Base-by-base conservation (phyloP, 768 basidiomycete species). In the Termitomyces sp. region DNA sequence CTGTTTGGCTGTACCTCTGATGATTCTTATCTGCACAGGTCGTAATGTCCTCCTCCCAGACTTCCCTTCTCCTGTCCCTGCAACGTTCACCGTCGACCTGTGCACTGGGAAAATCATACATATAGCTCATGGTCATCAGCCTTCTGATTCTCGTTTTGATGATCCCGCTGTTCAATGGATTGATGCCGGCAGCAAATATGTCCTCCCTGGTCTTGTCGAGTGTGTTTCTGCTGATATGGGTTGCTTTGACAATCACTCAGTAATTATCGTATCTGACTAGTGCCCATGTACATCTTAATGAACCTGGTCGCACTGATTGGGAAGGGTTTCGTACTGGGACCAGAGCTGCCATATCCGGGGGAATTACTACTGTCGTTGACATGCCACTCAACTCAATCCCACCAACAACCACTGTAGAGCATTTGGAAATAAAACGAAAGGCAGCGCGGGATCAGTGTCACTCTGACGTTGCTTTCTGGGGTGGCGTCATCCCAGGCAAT, bases 341-440 rank as follows among this genome's bases (percentile, higher is more conserved):
- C 1, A 75, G 78, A 55, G 96, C 96, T 20, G 96, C 96, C 1
- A 84, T 86, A 2, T 89, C 93, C 1, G 96, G 96, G 22, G 97
- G 96, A 7, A 85, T 98, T n/a, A 98, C 95, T 8, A 92, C 93
- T 6, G 76, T 98, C 22, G 87, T 98, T 33, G 97, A 98, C 73
- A 99, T 98, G 96, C 97, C 96, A 2, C 77, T 99, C 55, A 98
- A 99, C 71, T 96, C 94, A 2, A 91, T 98, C 54, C 96, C 96
- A 1, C 94, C 97, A 0, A 98, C 97, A 0, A 95, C 93, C 1
- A 94, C 92, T 0, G 81, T 93, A 8, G 74, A 73, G 5, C 85
- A 96, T 66, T 78, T 98, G 9, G 72, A 83, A 47, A 64, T 74
- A 28, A 98, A 98, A 75, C 80, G 84, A 5, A 67, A 69, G 12